Conservation (phyloP, 345 rosid species). For the Noccaea caerulescens region DNA sequence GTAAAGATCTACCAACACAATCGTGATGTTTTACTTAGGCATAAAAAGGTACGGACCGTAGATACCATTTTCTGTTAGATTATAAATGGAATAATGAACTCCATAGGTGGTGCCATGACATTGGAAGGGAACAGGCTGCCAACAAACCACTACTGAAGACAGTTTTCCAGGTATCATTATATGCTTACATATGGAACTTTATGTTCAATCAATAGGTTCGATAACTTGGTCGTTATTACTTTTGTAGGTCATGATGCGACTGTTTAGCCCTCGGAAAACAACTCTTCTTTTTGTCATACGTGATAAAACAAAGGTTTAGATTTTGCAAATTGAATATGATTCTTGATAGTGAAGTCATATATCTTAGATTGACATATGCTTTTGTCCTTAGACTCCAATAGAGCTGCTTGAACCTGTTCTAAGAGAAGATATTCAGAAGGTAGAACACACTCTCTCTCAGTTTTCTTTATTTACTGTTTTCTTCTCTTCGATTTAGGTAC, state of each 20-base stretch:
- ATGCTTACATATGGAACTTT: constrained; percentile 13
- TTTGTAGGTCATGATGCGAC: constrained; percentile 77
- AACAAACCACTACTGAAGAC: constrained; percentile 90
- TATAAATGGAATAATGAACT: constrained; percentile 32
- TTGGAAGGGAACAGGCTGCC: constrained; percentile 94
- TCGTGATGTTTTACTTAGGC: neutral
- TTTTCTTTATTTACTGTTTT: constrained; percentile 12
- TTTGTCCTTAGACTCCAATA: constrained; percentile 65
- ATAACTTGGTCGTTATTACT: constrained; percentile 27
- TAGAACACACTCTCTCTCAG: constrained; percentile 15
- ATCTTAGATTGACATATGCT: constrained; percentile 20
- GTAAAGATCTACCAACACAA: neutral
- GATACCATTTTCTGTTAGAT: constrained; percentile 1
- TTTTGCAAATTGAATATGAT: constrained; percentile 2
- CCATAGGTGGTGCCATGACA: constrained; percentile 90
- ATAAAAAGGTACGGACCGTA: neutral
- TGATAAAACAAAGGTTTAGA: constrained; percentile 76
- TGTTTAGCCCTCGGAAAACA: constrained; percentile 90
- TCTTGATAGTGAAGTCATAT: constrained; percentile 22
- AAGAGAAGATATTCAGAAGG: constrained; percentile 87
- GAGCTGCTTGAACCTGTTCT: constrained; percentile 66
- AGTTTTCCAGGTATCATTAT: constrained; percentile 70
- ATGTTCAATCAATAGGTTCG: constrained; percentile 18
- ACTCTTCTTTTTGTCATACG: constrained; percentile 90
- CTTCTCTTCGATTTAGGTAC: constrained; percentile 16